phyloP scores from a whole-genome alignment of 192 early-diverging fungal genomes.

The Coemansia sp. region DNA sequence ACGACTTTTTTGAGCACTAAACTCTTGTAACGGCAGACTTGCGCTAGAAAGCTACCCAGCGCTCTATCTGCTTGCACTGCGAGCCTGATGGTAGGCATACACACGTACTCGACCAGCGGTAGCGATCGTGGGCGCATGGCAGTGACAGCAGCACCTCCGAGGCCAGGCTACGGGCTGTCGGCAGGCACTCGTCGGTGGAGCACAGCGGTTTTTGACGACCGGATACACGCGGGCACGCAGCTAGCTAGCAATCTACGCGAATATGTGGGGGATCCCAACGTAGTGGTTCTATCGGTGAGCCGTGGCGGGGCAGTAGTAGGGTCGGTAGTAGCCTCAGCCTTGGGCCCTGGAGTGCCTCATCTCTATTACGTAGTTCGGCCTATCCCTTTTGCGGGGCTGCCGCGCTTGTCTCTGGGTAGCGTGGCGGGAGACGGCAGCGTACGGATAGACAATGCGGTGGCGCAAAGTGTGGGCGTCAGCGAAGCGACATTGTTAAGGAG shows the following conservation, averaged over 20 bases:
- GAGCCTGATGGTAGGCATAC: constrained; percentile 5
- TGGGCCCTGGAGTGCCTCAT: constrained; percentile 28
- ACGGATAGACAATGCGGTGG: constrained; percentile 42
- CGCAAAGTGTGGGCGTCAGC: constrained; percentile 26
- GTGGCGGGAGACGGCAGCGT: constrained; percentile 52
- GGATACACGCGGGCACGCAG: constrained; percentile 44
- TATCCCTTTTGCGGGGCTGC: constrained; percentile 34
- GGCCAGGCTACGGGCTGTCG: constrained; percentile 1
- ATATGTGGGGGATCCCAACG: constrained; percentile 15
- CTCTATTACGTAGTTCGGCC: constrained; percentile 39
- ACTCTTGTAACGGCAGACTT: not conserved
- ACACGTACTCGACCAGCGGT: not conserved
- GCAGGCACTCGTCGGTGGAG: not conserved
- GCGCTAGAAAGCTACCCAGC: not conserved
- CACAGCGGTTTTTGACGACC: constrained; percentile 33
- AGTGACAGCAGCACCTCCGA: not conserved
- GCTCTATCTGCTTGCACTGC: not conserved
- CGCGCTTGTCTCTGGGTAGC: constrained; percentile 50
- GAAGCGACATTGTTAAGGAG: constrained; percentile 9
- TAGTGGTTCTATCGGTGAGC: constrained; percentile 48
- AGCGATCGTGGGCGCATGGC: not conserved
- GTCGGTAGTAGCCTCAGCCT: constrained; percentile 21
- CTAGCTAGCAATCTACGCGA: constrained; percentile 37
- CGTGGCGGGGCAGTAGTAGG: constrained; percentile 51
- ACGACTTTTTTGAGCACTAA: not conserved